A percentile compares a stretch with the other conserved stretches of the same genome.
These are phyloP conservation scores for Populus hybrid DNA, from an alignment of 441 rosid genomes.

Conservation along the genomic window DNA sequence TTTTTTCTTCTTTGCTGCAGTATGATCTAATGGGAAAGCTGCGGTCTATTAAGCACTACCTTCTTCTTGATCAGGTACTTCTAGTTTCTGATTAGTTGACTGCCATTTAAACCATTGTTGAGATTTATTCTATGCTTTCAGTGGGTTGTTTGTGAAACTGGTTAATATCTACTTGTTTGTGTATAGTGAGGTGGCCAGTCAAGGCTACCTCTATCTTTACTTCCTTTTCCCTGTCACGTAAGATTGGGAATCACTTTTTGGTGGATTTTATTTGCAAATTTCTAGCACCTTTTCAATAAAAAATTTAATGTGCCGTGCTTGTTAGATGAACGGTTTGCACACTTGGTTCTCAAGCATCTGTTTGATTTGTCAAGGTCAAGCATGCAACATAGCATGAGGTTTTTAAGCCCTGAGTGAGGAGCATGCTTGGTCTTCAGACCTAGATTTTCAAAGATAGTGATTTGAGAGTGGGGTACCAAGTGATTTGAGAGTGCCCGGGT, in stretches of 20 bases:
- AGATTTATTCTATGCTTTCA: background rate
- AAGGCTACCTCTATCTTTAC: too few species aligned
- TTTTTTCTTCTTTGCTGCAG: slow-evolving; percentile 37
- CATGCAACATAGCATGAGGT: background rate
- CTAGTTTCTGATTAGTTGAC: slow-evolving; percentile 1
- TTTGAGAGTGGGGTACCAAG: too few species aligned
- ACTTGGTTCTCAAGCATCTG: background rate
- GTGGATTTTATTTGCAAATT: too few species aligned
- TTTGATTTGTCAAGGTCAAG: slow-evolving; percentile 5
- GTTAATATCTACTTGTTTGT: too few species aligned
- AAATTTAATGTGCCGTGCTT: background rate
- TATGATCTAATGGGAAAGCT: slow-evolving; percentile 91
- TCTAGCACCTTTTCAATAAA: too few species aligned
- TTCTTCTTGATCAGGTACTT: slow-evolving; percentile 97
- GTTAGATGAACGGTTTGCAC: background rate
- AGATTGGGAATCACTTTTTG: too few species aligned
- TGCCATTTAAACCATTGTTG: slow-evolving; percentile 3
- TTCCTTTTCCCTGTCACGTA: too few species aligned
- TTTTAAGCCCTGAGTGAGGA: background rate
- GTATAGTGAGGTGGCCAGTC: too few species aligned
- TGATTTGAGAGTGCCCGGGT: background rate
- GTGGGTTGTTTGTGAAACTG: background rate
- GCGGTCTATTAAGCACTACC: slow-evolving; percentile 91
- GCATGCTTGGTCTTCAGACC: slow-evolving; percentile 2
- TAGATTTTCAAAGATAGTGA: slow-evolving; percentile 1